Evolutionary conservation across 2,329 filamentous ascomycete genomes (phyloP), one percentile per base, ranked within the genome.

Genomic region (Beauveria asiatica): DNA sequence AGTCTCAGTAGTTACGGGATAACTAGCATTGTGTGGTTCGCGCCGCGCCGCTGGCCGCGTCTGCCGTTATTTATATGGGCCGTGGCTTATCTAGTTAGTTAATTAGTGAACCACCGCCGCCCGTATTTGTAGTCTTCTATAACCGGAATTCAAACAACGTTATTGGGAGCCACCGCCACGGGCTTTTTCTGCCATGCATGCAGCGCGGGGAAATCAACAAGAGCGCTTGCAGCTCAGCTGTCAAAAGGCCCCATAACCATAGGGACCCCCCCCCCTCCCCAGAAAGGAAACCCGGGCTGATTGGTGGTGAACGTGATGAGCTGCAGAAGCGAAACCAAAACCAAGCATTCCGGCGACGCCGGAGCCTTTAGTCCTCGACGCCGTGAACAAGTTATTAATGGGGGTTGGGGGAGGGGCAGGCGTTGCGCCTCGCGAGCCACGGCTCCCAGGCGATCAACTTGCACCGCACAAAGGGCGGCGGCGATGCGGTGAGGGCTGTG

Each of bases 1-100:
- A 42, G 33, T 37, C 33, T n/a, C 13, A 50, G 11, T 33, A n/a
- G n/a, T n/a, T n/a, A 33, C 48, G 25, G 27, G 46, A 13, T 33
- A n/a, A 19, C 41, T 11, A 42, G 25, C 42, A 48, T 46, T 46
- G 41, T 46, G 33, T 49, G 33, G 57, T 59, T 59, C 57, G 57
- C 57, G 42, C 57, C 57, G 57, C 57, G 41, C 57, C 57, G 57
- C 25, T 27, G 37, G 21, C 55, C 55, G 45, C 27, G 49, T 54
- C 49, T 59, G 49, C 57, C 57, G 57, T 50, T 59, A 59, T 59
- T 59, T 59, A 59, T 59, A 59, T 59, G 57, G 57, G 37, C 56
- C 56, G 45, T 59, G 46, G 46, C 56, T 59, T 59, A 9, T 51
- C 25, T 13, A 46, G n/a, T n/a, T n/a, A n/a, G n/a, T n/a, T n/a